Conservation (phyloP, 2,329 filamentous ascomycete species). For the Trichophyton mentagrophytes region DNA sequence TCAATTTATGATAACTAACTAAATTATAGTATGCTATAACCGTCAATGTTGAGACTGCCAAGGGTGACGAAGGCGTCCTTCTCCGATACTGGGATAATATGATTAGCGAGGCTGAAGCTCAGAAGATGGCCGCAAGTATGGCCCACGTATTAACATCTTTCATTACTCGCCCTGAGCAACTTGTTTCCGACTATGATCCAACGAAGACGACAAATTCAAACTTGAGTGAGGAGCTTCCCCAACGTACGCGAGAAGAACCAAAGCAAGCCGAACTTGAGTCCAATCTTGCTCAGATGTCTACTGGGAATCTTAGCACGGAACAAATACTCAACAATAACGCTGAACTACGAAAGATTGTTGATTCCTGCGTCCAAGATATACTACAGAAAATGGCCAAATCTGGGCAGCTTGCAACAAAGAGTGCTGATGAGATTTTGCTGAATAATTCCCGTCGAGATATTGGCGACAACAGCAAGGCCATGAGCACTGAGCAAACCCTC, state of each 20-base stretch:
- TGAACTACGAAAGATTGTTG: constrained; percentile 10
- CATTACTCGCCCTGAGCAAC: constrained; percentile 18
- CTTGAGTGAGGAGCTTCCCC: not conserved
- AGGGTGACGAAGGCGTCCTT: constrained; percentile 25
- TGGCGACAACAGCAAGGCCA: not conserved
- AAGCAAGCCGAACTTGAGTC: not conserved
- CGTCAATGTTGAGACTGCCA: constrained; percentile 21
- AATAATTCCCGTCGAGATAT: constrained; percentile 4
- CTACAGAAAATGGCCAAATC: constrained; percentile 11
- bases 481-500: not conserved
- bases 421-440: constrained; percentile 4
- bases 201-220: not conserved
- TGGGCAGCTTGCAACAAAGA: constrained; percentile 3
- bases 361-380: constrained; percentile 12
- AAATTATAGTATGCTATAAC: constrained; percentile 25
- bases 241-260: not conserved
- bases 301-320: not conserved
- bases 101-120: constrained; percentile 25
- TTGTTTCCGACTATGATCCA: constrained; percentile 3
- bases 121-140: constrained; percentile 21
- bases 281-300: not conserved
- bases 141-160: constrained; percentile 24
- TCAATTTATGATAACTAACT: not conserved
- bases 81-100: constrained; percentile 30
- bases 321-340: constrained; percentile 5